A percentile compares a stretch with the other conserved stretches of the same genome.
Evolutionary conservation across 805 yeast species (phyloP).

Genomic region (Nakazawaea wickerhamii): DNA sequence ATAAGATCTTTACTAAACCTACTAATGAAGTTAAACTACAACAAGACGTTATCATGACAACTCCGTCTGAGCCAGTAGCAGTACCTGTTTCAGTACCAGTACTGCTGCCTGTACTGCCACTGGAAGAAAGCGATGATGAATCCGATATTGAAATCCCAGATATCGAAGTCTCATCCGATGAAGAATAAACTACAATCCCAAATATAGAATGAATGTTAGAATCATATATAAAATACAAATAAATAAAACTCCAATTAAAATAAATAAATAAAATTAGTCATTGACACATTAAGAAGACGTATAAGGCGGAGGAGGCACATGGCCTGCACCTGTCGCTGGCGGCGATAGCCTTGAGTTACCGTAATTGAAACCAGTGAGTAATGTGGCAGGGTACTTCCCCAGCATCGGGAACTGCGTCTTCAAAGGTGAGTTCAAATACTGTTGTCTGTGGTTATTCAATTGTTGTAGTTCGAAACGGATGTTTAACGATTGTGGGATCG

Average conservation of each 20-base stretch:
- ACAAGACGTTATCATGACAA: constrained; percentile 6
- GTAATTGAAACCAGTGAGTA: constrained; percentile 8
- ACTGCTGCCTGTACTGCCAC: too few relatives aligned
- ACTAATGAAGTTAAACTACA: constrained; percentile 10
- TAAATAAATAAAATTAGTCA: too few relatives aligned
- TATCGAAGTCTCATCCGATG: constrained; percentile 27
- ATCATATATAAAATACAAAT: background rate
- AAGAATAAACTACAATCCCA: constrained; percentile 16
- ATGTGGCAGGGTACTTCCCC: background rate
- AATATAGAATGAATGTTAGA: background rate
- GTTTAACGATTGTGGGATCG: constrained; percentile 9
- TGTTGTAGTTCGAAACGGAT: constrained; percentile 9
- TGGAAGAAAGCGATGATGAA: constrained; percentile 15
- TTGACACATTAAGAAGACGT: background rate
- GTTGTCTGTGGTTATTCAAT: constrained; percentile 9
- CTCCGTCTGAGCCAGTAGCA: too few relatives aligned
- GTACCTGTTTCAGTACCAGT: too few relatives aligned
- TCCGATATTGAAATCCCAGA: constrained; percentile 34
- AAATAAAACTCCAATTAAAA: too few relatives aligned
- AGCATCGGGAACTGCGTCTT: constrained; percentile 5
- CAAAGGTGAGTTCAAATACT: constrained; percentile 11
- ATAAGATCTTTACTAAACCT: constrained; percentile 7
- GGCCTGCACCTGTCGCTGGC: too few relatives aligned
- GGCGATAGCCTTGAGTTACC: background rate
- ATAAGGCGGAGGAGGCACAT: constrained; percentile 9